Evolutionary conservation across 2,329 filamentous ascomycete species (phyloP).

Genomic region (Ambrosiella beaveri): DNA sequence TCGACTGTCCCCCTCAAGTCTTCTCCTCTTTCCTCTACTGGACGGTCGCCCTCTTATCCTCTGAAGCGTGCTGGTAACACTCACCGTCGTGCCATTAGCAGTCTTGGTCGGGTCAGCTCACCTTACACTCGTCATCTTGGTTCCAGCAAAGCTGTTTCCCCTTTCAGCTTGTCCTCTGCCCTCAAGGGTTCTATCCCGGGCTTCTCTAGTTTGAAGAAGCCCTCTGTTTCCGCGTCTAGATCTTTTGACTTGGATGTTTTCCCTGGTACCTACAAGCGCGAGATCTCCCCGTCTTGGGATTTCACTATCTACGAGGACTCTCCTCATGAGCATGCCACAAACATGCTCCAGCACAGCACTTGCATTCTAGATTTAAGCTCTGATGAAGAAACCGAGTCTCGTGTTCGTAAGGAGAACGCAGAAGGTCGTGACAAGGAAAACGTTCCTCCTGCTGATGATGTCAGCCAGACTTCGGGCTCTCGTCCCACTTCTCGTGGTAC

Average conservation of each 20-base stretch:
- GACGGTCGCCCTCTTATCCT: conserved; percentile 56
- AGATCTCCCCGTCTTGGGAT: conserved; percentile 55
- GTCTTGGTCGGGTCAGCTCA: conserved; percentile 54
- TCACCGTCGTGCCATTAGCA: conserved; percentile 37
- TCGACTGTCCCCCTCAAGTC: conserved; percentile 26
- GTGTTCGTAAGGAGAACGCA: conserved; percentile 31
- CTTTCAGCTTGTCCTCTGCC: conserved; percentile 74
- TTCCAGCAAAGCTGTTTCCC: conserved; percentile 29
- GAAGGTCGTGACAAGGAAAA: conserved; percentile 80
- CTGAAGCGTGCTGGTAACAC: conserved; percentile 48
- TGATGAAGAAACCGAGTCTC: conserved; percentile 56
- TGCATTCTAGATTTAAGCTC: conserved; percentile 75
- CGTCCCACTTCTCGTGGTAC: conserved; percentile 19
- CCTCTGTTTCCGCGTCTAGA: conserved; percentile 14
- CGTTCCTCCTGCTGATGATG: conserved; percentile 54
- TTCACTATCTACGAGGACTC: conserved; percentile 94
- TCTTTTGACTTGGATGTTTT: conserved; percentile 3
- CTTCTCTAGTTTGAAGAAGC: conserved; percentile 30
- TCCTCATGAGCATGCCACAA: conserved; percentile 76
- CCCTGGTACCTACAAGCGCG: conserved; percentile 23
- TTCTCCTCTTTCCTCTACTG: conserved; percentile 37
- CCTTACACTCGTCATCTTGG: conserved; percentile 37
- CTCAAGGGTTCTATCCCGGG: conserved; percentile 57
- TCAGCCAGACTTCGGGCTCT: conserved; percentile 36
- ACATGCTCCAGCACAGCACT: conserved; percentile 80